Evolutionary conservation across 2,329 filamentous ascomycete species (phyloP), one percentile per base, ranked within the genome.

Genomic region (Colletotrichum sp.): DNA sequence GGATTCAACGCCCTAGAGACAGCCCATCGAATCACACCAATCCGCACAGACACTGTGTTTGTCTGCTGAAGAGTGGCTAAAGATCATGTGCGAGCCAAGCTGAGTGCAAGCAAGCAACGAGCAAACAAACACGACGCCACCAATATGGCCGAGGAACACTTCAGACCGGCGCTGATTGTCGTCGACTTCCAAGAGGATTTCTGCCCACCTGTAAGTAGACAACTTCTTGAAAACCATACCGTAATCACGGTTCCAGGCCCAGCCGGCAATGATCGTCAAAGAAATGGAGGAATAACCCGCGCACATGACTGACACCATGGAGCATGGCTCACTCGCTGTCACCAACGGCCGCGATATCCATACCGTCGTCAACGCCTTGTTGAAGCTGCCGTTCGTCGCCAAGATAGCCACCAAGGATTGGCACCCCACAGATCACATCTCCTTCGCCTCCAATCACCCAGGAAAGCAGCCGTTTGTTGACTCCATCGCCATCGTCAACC

Each of bases 111-210:
- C 26, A 30, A 30, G 55, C 30, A 38, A 55, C 24, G 26, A 30
- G 16, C 5, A 61, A 62, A 30, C 28, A 62, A 26, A 69, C 24
- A 36, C 43, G n/a, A 52, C 43, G 43, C 43, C 43, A 38, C n/a
- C 66, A 34, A 34, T 55, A 83, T 83, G 81, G 55, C 76, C 7
- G 76, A 70, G 70, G 66, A 76, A 26, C 60, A 75, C 6, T 90
- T 89, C 76, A 85, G 81, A 66, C 88, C 90, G 5, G 90, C 90
- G 4, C 85, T 92, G 28, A 85, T 98, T 64, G 90, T 98, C 13
- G 93, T 98, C 69, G 96, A 98, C 84, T 89, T 98, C 81, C 97
- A 98, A 85, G 94, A 98, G 84, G 96, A 98, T 87, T 98, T 98
- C 84, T 98, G 95, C 84, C 94, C 95, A 75, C 96, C 96, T 15